These are phyloP conservation scores for Wickerhamiella kazuoi DNA, from an alignment of 805 yeast genomes.

Conservation along the genomic window DNA sequence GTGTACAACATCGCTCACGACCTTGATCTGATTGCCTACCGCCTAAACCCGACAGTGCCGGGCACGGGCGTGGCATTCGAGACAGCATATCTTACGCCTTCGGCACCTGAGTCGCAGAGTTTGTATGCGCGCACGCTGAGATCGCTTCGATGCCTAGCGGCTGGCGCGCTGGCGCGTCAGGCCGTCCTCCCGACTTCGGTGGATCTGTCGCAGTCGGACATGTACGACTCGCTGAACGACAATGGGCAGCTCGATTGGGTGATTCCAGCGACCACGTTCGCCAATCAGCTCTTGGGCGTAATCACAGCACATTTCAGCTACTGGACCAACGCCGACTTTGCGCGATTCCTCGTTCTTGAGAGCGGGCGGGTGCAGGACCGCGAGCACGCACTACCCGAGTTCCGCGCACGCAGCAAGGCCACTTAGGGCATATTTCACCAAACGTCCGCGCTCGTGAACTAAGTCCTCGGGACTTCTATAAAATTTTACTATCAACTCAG, in stretches of 20 bases:
- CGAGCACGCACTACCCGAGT: slow-evolving; percentile 13
- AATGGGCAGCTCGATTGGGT: slow-evolving; percentile 75
- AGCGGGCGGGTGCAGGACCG: slow-evolving; percentile 19
- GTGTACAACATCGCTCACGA: slow-evolving; percentile 73
- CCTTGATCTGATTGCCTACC: slow-evolving; percentile 80
- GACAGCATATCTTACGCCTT: not conserved
- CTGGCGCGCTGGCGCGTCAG: not conserved
- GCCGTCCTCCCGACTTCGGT: not conserved
- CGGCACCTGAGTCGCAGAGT: not conserved
- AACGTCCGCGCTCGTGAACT: too few species aligned
- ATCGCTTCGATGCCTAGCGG: not conserved
- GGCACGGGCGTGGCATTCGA: not conserved
- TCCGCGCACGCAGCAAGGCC: not conserved
- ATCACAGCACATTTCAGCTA: slow-evolving; percentile 80
- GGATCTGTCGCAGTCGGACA: not conserved
- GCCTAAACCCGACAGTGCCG: slow-evolving; percentile 47
- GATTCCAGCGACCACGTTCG: slow-evolving; percentile 44
- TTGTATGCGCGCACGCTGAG: not conserved
- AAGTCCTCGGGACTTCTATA: too few species aligned
- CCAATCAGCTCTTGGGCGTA: slow-evolving; percentile 63
- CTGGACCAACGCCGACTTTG: slow-evolving; percentile 73
- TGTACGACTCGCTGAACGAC: slow-evolving; percentile 33
- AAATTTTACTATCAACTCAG: too few species aligned
- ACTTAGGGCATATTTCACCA: too few species aligned
- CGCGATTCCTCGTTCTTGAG: slow-evolving; percentile 34